Evolutionary conservation across 495 filamentous ascomycete species (phyloP), one percentile per base, ranked within the genome.

Genomic region (Margaritispora aquatica): DNA sequence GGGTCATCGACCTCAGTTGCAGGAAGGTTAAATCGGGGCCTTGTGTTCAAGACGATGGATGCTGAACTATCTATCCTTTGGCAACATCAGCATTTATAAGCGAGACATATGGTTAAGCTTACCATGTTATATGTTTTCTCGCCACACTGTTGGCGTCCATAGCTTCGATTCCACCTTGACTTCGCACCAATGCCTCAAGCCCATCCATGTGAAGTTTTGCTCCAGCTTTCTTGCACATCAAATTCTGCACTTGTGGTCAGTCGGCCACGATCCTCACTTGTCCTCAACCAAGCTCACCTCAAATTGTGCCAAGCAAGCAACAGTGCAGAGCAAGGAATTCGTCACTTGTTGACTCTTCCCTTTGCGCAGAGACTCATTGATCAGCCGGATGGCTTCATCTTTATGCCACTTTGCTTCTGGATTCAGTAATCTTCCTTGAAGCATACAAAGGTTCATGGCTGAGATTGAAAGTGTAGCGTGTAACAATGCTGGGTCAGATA

Each of bases 201-300:
- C 55, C 55, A 51, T 49, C 46, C n/a, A 50, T 50, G 31, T 58
- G 55, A 15, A 58, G 7, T 41, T 50, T 58, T 10, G 46, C 47
- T 1, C 46, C 47, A 1, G n/a, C 23, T 51, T 4, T 20, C 10
- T 49, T 58, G 1, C 44, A 26, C 19, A 26, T 26, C 21, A 58
- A 3, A 31, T 51, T 51, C 55, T 58, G 20, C 26, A 13, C 23
- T 1, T 8, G 7, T 4, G 19, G 24, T 52, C 7, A 29, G 24
- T n/a, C 7, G 13, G 5, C 4, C 1, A 23, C 15, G 17, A 23
- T 26, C 3, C 15, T 52, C 7, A 15, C 4, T 17, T 26, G 50
- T 44, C 38, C 2, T 10, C 24, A 17, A 29, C 15, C 3, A 3
- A 51, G 21, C 24, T 19, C 21, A 58, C 55, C 20, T 58, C 46